These are phyloP conservation scores for Mallotus repandus DNA, from an alignment of 441 rosid genomes.

Conservation along the genomic window DNA sequence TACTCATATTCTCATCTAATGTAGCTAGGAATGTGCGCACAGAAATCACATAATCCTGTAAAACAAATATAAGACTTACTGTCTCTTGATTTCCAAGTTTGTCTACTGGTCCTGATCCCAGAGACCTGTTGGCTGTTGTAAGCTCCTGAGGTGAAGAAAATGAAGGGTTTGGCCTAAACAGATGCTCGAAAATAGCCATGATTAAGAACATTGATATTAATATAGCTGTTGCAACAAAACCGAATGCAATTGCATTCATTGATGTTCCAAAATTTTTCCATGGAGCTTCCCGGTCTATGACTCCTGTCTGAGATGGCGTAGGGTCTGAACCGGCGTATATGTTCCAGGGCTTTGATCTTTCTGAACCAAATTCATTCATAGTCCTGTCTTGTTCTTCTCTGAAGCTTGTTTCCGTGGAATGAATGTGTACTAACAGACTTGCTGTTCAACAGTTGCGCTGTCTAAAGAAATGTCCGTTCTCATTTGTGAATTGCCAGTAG, in stretches of 20 bases:
- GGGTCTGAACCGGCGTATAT: constrained; percentile 54
- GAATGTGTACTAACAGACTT: background rate
- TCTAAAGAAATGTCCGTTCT: background rate
- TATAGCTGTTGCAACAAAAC: constrained; percentile 95
- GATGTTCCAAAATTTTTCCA: constrained; percentile 76
- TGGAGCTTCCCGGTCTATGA: constrained; percentile 46
- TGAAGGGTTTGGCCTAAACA: constrained; percentile 64
- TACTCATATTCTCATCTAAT: too few relatives aligned
- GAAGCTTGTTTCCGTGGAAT: background rate
- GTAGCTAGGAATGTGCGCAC: too few relatives aligned
- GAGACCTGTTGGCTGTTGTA: constrained; percentile 17
- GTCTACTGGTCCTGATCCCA: constrained; percentile 27
- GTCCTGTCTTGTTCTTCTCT: background rate
- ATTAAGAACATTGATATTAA: constrained; percentile 92
- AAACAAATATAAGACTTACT: constrained; percentile 33
- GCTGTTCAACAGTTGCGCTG: background rate
- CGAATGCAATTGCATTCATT: constrained; percentile 85
- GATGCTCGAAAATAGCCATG: constrained; percentile 88
- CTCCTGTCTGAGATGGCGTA: constrained; percentile 38
- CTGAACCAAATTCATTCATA: constrained; percentile 54
- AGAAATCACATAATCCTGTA: too few relatives aligned
- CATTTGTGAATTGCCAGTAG: background rate
- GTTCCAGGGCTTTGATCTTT: constrained; percentile 63
- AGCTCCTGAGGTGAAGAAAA: constrained; percentile 55
- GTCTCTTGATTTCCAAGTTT: constrained; percentile 41